phyloP scores from a whole-genome alignment of 805 yeast species.

The Blastobotrys attinorum region DNA sequence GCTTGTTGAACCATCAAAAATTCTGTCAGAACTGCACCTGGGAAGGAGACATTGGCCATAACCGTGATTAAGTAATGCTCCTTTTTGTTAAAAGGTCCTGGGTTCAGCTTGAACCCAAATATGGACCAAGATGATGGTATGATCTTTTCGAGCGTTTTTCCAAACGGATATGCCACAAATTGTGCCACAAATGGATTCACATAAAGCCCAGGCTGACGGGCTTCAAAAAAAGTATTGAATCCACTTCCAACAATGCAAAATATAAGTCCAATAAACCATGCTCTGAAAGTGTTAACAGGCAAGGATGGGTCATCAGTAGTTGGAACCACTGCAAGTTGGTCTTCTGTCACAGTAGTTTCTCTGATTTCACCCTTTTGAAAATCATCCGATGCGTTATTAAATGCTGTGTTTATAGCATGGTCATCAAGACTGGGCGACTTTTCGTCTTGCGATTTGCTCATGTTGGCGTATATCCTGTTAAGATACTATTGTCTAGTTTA shows the following conservation, averaged over 20 bases:
- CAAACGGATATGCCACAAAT: background rate
- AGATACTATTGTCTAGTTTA: no score
- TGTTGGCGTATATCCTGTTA: no score
- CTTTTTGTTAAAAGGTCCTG: constrained; percentile 50
- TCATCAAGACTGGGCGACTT: background rate
- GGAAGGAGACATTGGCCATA: constrained; percentile 15
- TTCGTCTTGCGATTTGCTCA: no score
- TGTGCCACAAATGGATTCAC: background rate
- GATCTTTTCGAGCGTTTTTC: background rate
- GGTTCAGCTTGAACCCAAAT: constrained; percentile 28
- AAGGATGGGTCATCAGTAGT: constrained; percentile 35
- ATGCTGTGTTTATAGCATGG: background rate
- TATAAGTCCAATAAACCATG: constrained; percentile 31
- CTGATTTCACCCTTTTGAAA: background rate
- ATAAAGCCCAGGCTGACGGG: background rate
- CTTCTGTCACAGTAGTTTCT: background rate
- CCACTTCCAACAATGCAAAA: constrained; percentile 19
- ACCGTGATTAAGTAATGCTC: constrained; percentile 56
- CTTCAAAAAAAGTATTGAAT: constrained; percentile 26
- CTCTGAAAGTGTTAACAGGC: constrained; percentile 42
- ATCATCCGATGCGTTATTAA: background rate
- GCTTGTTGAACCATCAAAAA: constrained; percentile 8
- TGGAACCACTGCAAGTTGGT: background rate
- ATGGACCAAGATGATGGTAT: background rate
- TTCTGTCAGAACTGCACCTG: constrained; percentile 11